Evolutionary conservation across 1,139 yeast genomes (phyloP), one percentile per base, ranked within the genome.

Genomic region (Sugiyamaella sp.): DNA sequence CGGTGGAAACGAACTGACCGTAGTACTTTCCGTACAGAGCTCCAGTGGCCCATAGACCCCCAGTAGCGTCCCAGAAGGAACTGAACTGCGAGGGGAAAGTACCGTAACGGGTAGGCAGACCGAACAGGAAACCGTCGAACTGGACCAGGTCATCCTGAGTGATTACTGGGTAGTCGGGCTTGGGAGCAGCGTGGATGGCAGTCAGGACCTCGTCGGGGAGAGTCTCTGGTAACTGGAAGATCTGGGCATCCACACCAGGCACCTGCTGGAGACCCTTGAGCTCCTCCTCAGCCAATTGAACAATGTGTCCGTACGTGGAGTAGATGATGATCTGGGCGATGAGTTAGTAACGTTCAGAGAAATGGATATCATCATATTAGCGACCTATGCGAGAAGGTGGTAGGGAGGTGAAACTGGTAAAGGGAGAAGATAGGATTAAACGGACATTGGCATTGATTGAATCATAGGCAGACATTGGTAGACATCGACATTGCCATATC

Each of bases 81-180:
- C 80, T 79, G 79, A 81, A 80, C 71, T 83, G 88, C 46, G 82
- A 81, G 41, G 87, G 86, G 67, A 77, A 73, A 66, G 75, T 77
- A 63, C 87, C 87, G 66, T 67, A 83, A 64, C 87, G 76, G 54
- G 87, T 82, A 58, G 88, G 87, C 53, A 82, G 70, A 62, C 88
- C 88, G 57, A 83, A 80, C 57, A 83, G 62, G 71, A 80, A 80
- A 25, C 84, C 85, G 63, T 83, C 86, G 69, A 80, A 81, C 53
- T 73, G 68, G 16, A 67, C 65, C 66, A 82, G 74, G 33, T 78
- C 70, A 59, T 77, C 81, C 41, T 66, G 67, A 20, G 79, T 71
- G 39, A 84, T 82, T 59, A 78, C 70, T 57, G 86, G 86, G 67
- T 75, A 73, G 57, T 75, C 75, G 57, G 79, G 74, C 66, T 76